A percentile compares a stretch with the other conserved stretches of the same genome.
phyloP scores from a whole-genome alignment of 169 alveolate genomes.

The Amoebophrya sp. region DNA sequence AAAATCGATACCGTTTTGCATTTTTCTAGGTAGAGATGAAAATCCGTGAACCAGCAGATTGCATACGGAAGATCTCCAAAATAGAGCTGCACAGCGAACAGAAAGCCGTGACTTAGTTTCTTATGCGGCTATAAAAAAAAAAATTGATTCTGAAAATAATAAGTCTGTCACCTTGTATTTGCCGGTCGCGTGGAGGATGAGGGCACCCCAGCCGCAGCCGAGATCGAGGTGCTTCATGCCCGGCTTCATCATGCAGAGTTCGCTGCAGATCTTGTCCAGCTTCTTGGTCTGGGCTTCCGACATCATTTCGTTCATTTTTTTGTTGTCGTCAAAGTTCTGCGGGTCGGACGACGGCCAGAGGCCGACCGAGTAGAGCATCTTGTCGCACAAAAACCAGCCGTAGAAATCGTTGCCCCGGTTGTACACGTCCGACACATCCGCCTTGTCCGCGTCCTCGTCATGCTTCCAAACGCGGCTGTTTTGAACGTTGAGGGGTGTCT shows the following conservation, averaged over 20 bases:
- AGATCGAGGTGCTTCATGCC: conserved; percentile 17
- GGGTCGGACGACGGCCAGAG: not conserved
- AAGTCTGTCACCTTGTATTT: not conserved
- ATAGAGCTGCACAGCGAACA: no score
- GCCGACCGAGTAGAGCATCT: conserved; percentile 18
- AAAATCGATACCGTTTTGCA: no score
- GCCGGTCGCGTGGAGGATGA: conserved; percentile 3
- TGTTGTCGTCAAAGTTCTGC: not conserved
- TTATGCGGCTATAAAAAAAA: no score
- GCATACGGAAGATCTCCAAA: no score
- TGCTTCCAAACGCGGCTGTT: not conserved
- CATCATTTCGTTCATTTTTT: conserved; percentile 7
- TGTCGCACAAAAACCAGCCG: conserved; percentile 9
- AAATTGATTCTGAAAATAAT: no score
- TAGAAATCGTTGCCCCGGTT: conserved; percentile 15
- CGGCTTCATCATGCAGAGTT: conserved; percentile 16
- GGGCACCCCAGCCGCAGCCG: conserved; percentile 27
- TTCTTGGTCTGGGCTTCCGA: not conserved
- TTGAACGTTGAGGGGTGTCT: no score
- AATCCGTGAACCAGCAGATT: no score
- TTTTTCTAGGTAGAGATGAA: no score
- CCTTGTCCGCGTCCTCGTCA: not conserved
- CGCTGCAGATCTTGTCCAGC: conserved; percentile 19
- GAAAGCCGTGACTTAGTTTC: no score
- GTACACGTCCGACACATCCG: not conserved